Conservation (phyloP, 768 basidiomycete species). For the Hydnum rufescens region DNA sequence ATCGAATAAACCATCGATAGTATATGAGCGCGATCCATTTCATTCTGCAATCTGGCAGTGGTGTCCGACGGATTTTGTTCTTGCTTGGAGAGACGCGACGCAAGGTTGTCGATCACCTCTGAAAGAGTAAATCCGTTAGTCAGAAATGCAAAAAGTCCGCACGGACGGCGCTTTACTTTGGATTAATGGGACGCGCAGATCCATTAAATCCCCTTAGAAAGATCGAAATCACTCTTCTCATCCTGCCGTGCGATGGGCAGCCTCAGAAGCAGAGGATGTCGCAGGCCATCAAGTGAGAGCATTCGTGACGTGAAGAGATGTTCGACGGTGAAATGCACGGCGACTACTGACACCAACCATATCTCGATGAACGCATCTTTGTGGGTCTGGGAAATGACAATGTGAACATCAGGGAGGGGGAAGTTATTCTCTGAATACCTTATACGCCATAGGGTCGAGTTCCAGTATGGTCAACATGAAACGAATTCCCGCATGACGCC, state of each 20-base stretch:
- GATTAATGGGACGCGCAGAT: neutral
- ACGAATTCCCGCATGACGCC: constrained; percentile 39
- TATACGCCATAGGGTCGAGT: constrained; percentile 40
- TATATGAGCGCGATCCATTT: neutral
- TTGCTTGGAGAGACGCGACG: neutral
- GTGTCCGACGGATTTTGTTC: neutral
- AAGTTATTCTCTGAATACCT: no score
- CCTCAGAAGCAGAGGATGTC: constrained; percentile 22
- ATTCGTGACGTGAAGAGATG: constrained; percentile 36
- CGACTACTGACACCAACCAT: constrained; percentile 32
- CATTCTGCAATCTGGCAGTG: neutral
- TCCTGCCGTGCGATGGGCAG: neutral
- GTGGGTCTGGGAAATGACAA: constrained; percentile 20
- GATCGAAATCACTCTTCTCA: neutral
- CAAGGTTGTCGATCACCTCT: neutral
- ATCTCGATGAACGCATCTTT: constrained; percentile 33
- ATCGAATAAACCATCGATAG: neutral
- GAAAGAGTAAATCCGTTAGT: neutral
- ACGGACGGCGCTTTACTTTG: no score
- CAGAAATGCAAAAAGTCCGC: no score
- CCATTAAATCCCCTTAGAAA: neutral
- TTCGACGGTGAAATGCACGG: constrained; percentile 30
- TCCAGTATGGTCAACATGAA: constrained; percentile 38
- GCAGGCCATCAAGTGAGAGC: constrained; percentile 36
- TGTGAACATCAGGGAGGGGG: neutral